Conservation (phyloP, 2,329 filamentous ascomycete genomes). For the Cytospora piceicola region DNA sequence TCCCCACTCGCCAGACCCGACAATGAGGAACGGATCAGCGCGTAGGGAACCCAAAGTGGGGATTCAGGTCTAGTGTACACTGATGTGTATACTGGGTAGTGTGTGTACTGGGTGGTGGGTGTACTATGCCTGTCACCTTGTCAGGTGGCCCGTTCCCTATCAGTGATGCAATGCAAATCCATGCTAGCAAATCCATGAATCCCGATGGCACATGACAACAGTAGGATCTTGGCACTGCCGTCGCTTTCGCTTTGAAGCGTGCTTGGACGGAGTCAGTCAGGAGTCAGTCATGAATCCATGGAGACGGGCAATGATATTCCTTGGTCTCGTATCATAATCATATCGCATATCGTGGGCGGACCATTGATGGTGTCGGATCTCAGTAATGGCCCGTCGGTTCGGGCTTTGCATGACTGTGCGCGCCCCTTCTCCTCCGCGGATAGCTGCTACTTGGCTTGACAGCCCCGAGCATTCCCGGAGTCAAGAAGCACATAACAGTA, state of each 20-base stretch:
- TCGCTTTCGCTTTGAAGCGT: neutral
- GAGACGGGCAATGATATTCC: neutral
- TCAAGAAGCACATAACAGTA: neutral
- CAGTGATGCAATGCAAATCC: conserved; percentile 5
- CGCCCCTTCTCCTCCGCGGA: neutral
- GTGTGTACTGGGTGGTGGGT: too few species aligned
- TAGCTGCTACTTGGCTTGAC: neutral
- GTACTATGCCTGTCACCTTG: conserved; percentile 24
- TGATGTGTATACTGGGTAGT: too few species aligned
- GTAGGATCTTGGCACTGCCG: neutral
- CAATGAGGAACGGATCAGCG: conserved; percentile 27
- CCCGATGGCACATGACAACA: conserved; percentile 1
- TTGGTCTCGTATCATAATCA: neutral
- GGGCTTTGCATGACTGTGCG: neutral
- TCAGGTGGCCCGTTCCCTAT: conserved; percentile 21
- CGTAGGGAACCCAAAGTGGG: conserved; percentile 20
- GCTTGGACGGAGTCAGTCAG: neutral
- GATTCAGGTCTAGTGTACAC: conserved; percentile 1
- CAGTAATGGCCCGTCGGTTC: neutral
- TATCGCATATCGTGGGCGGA: too few species aligned
- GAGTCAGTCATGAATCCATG: too few species aligned
- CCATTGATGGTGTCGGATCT: neutral
- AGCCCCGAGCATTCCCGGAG: too few species aligned
- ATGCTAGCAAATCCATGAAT: neutral
- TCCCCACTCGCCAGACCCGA: conserved; percentile 27